Base-by-base conservation (phyloP, 139 green algal genomes). In the Chlorella sorokiniana region DNA sequence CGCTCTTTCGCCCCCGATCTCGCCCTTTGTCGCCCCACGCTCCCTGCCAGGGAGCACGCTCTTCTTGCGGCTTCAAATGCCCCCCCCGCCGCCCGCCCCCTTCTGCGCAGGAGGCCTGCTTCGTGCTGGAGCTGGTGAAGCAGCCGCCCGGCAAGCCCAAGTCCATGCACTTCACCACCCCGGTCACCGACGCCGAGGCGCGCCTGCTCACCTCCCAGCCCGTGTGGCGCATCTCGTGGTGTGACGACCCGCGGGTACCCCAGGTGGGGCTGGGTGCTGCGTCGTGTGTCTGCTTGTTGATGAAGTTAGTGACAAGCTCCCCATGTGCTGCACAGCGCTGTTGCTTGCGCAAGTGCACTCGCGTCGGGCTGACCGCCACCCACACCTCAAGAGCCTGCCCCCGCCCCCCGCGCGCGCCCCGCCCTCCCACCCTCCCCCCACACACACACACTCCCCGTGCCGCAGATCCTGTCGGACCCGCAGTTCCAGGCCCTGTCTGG, bases 131-230 rank as follows among this genome's bases (percentile, higher is more conserved):
- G 48, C 16, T 83, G 64, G 65, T 69, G 65, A 67, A 68, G 64
- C 64, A 83, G 51, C 64, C 68, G 56, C 45, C 64, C 25, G 64
- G 48, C 11, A 70, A 76, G 35, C 64, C 78, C 33, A 52, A 45
- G 33, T 56, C n/a, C 25, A 6, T 76, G 52, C 78, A 83, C 65
- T 83, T 83, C 65, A 76, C 78, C 63, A 82, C 77, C 3, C 77
- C 77, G 6, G 63, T 75, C 11, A 68, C 44, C 9, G 44, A 75
- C 51, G 44, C 42, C 10, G 77, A 82, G 45, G 37, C 65, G 8
- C 35, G n/a, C 14, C 63, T 82, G 44, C 45, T 82, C 9, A 52
- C 65, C 52, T 31, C 44, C 22, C 25, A 65, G 51, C 77, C 77
- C 0, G 63, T 65, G 11, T 82, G 77, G 77, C 77, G 63, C 44